Percentiles rank a stretch among this genome's conserved stretches.
These are phyloP conservation scores for Zalaria obscura DNA, from an alignment of 2,329 filamentous ascomycete species.

Conservation along the genomic window DNA sequence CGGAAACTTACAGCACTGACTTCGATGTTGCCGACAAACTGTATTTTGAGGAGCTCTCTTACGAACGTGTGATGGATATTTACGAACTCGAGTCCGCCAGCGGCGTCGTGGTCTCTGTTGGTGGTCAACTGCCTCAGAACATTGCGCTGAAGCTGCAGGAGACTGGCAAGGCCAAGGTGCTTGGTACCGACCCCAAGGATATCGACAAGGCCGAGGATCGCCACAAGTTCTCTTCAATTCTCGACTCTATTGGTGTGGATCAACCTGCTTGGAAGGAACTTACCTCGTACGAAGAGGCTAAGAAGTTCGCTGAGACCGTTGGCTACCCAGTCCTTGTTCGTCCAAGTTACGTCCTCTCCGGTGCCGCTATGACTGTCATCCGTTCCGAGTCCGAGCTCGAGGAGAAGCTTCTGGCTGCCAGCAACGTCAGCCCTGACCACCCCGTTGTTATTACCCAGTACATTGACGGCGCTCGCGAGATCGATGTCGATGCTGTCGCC, in stretches of 20 bases:
- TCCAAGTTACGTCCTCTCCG: constrained; percentile 89
- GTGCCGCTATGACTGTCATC: constrained; percentile 97
- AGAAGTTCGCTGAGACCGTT: constrained; percentile 70
- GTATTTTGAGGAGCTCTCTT: constrained; percentile 94
- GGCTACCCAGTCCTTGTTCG: constrained; percentile 91
- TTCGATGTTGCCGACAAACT: constrained; percentile 81
- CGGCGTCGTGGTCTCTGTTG: constrained; percentile 89
- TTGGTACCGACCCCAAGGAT: constrained; percentile 83
- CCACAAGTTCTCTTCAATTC: constrained; percentile 94
- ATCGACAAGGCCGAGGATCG: constrained; percentile 98
- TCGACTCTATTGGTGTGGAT: constrained; percentile 92
- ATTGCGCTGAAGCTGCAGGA: constrained; percentile 91
- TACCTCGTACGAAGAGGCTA: constrained; percentile 76
- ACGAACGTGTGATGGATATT: constrained; percentile 97
- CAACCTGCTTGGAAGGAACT: constrained; percentile 98
- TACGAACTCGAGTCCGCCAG: constrained; percentile 79
- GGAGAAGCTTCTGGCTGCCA: constrained; percentile 85
- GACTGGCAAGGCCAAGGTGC: constrained; percentile 72
- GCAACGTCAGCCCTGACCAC: constrained; percentile 85
- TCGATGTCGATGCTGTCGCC: constrained; percentile 89
- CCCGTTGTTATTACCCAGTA: constrained; percentile 98
- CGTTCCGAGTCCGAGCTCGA: constrained; percentile 76
- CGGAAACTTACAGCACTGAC: constrained; percentile 71
- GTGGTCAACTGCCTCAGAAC: constrained; percentile 93
- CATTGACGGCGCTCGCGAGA: constrained; percentile 92